Evolutionary conservation across 495 filamentous ascomycete species (phyloP).

Genomic region (Penicillium silybi): DNA sequence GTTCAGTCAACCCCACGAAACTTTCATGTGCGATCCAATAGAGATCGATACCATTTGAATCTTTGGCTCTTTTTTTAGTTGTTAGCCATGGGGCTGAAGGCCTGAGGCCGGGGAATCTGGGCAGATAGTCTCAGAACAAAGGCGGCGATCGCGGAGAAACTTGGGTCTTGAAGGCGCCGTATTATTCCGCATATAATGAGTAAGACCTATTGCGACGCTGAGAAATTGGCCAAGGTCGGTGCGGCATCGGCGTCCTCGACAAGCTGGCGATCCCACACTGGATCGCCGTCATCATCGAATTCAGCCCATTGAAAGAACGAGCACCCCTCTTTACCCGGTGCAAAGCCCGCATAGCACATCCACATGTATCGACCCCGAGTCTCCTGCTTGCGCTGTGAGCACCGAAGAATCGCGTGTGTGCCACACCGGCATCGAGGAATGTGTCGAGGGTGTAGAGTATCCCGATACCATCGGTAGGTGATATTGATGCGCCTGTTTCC

Average conservation of each 20-base stretch:
- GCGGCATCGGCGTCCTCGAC: constrained; percentile 15
- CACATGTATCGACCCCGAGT: constrained; percentile 84
- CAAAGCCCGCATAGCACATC: constrained; percentile 81
- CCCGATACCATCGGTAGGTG: constrained; percentile 85
- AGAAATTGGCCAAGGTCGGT: constrained; percentile 31
- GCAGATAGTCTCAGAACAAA: too few relatives aligned
- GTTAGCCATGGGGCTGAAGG: background rate
- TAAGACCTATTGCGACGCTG: constrained; percentile 17
- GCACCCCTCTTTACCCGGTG: constrained; percentile 72
- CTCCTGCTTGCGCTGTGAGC: constrained; percentile 70
- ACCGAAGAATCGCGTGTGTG: constrained; percentile 68
- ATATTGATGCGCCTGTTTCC: constrained; percentile 83
- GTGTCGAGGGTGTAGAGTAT: constrained; percentile 65
- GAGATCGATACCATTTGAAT: too few relatives aligned
- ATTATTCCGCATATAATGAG: background rate
- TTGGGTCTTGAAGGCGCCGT: too few relatives aligned
- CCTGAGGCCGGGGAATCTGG: too few relatives aligned
- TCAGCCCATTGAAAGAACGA: constrained; percentile 85
- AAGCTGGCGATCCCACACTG: constrained; percentile 50
- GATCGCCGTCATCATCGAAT: constrained; percentile 84
- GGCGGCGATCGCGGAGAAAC: too few relatives aligned
- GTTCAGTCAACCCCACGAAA: background rate
- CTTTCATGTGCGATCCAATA: background rate
- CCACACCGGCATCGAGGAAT: constrained; percentile 60
- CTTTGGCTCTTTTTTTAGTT: too few relatives aligned